Conservation (phyloP, 345 rosid genomes). For the Syzygium aromaticum region DNA sequence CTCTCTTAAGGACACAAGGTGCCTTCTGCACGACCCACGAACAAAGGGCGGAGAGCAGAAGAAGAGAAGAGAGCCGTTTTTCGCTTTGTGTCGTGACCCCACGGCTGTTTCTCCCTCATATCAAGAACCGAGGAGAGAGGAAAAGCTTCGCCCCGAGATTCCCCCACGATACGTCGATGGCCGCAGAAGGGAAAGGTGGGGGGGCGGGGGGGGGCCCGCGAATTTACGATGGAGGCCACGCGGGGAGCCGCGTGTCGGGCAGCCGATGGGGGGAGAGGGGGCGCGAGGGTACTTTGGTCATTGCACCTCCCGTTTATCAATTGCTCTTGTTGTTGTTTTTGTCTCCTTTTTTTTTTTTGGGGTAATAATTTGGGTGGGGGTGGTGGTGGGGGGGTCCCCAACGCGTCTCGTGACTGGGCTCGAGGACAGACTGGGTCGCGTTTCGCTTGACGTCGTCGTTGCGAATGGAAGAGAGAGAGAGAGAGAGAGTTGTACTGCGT, state of each 20-base stretch:
- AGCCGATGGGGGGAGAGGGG: background rate
- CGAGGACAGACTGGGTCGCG: background rate
- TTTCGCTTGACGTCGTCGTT: background rate
- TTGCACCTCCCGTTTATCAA: background rate
- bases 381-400: background rate
- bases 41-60: background rate
- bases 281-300: background rate
- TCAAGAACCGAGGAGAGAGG: background rate
- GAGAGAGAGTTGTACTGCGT: too few relatives aligned
- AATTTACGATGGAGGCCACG: background rate
- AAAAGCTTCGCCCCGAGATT: background rate
- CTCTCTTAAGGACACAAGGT: background rate
- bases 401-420: background rate
- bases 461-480: background rate
- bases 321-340: background rate
- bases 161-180: too few relatives aligned
- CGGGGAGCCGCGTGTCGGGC: background rate
- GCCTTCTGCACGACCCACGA: background rate
- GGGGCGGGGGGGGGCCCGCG: background rate
- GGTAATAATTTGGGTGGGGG: background rate
- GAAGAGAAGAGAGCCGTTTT: slow-evolving; percentile 18
- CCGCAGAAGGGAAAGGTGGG: too few relatives aligned
- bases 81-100: background rate
- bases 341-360: fast-evolving
- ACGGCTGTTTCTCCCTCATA: background rate